These are phyloP conservation scores for Pascua guehoae DNA, from an alignment of 1,284 basidiomycete species.

Conservation along the genomic window DNA sequence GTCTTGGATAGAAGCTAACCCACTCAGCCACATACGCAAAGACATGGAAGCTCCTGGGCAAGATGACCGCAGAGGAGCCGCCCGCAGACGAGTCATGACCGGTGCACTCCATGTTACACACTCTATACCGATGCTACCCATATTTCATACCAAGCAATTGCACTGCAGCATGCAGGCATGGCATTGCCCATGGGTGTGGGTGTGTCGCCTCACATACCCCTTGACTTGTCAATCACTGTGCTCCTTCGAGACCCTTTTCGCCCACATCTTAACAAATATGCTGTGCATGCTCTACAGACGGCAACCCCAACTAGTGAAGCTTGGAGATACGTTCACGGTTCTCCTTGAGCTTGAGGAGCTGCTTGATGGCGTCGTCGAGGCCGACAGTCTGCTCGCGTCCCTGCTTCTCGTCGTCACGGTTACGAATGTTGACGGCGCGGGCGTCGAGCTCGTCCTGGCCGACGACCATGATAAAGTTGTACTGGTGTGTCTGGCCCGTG, in stretches of 20 bases:
- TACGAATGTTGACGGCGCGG: slow-evolving; percentile 88
- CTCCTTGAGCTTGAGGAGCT: slow-evolving; percentile 39
- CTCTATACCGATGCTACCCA: too few species aligned
- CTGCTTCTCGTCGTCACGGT: slow-evolving; percentile 72
- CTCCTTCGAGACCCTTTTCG: background rate
- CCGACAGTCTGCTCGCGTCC: slow-evolving; percentile 46
- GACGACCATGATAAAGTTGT: slow-evolving; percentile 93
- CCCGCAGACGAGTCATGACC: slow-evolving; percentile 26
- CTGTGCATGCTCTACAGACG: background rate
- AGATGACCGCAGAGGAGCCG: slow-evolving; percentile 48
- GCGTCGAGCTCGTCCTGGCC: slow-evolving; percentile 85
- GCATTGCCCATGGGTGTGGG: too few species aligned
- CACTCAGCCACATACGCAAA: slow-evolving; percentile 45
- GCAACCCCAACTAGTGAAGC: slow-evolving; percentile 3
- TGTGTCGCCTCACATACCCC: too few species aligned
- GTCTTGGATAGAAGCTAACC: slow-evolving; percentile 13
- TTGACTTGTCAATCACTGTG: too few species aligned
- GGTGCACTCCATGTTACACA: too few species aligned
- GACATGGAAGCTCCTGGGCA: slow-evolving; percentile 47
- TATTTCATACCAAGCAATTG: too few species aligned
- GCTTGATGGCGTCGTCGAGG: slow-evolving; percentile 37
- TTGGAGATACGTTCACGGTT: slow-evolving; percentile 30
- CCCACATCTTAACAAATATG: background rate
- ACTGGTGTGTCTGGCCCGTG: slow-evolving; percentile 86
- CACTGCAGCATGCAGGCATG: too few species aligned